A percentile compares a stretch with the other conserved stretches of the same genome.
These are phyloP conservation scores for Botryococcus braunii DNA, from an alignment of 163 green algal species.

Conservation along the genomic window DNA sequence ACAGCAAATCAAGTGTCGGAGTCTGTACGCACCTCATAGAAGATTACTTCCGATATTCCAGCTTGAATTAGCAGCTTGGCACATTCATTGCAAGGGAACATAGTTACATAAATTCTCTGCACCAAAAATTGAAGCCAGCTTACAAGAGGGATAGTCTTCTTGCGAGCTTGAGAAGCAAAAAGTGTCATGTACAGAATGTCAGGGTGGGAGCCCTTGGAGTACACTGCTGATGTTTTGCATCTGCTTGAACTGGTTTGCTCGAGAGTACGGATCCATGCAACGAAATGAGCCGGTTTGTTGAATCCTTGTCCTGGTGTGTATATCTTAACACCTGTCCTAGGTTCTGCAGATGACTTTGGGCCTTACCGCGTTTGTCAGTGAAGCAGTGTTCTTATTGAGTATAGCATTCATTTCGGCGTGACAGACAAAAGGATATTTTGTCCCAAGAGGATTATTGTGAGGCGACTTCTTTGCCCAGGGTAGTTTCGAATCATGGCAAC, in stretches of 20 bases:
- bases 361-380: slow-evolving; percentile 47
- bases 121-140: too few species aligned
- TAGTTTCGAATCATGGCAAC: slow-evolving; percentile 63
- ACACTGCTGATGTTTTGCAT: too few species aligned
- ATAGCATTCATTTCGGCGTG: slow-evolving; percentile 97
- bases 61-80: slow-evolving; percentile 97
- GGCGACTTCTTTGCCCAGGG: slow-evolving; percentile 82
- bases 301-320: too few species aligned
- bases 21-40: slow-evolving; percentile 48
- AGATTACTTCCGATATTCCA: slow-evolving; percentile 84
- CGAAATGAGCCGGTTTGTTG: too few species aligned
- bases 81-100: slow-evolving; percentile 99
- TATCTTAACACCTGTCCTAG: too few species aligned
- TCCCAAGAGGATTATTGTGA: slow-evolving; percentile 38
- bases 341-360: too few species aligned
- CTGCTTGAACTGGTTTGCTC: too few species aligned
- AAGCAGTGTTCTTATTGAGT: slow-evolving; percentile 87
- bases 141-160: neutral
- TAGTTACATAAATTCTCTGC: slow-evolving; percentile 84
- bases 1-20: neutral
- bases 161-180: neutral
- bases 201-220: too few species aligned
- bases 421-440: slow-evolving; percentile 81
- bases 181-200: too few species aligned
- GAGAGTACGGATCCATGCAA: too few species aligned